These are phyloP conservation scores for Globisporangium perplexum DNA, from an alignment of 352 stramenopile species.

Conservation along the genomic window DNA sequence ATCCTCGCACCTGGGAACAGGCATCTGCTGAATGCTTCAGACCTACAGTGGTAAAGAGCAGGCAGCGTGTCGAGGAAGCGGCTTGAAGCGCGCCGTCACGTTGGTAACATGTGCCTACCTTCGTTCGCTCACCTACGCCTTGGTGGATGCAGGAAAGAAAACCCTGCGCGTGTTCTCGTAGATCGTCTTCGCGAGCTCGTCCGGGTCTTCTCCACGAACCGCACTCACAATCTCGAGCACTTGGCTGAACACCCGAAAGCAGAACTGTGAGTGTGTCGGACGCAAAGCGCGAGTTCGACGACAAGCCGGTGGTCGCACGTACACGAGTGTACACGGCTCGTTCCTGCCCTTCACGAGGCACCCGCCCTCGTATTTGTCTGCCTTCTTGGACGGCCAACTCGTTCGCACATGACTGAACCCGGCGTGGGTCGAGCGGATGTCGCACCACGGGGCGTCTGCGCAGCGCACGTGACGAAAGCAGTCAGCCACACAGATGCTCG, in stretches of 20 bases:
- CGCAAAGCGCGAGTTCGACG: no score
- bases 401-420: conserved; percentile 87
- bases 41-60: not conserved
- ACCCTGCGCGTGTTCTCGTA: conserved; percentile 59
- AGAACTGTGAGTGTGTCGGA: conserved; percentile 2
- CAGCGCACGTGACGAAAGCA: not conserved
- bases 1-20: no score
- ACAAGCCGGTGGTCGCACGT: no score
- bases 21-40: no score
- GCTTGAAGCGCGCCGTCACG: no score
- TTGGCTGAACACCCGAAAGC: conserved; percentile 33
- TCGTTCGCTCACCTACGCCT: not conserved
- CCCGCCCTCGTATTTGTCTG: conserved; percentile 89
- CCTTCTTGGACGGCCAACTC: conserved; percentile 85
- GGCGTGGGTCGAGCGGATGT: conserved; percentile 93
- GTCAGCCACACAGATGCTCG: not conserved
- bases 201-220: conserved; percentile 43
- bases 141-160: conserved; percentile 41
- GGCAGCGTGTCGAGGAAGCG: not conserved
- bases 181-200: conserved; percentile 38
- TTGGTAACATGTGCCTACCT: no score
- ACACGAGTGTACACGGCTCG: conserved; percentile 94
- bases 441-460: conserved; percentile 94
- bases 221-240: conserved; percentile 79
- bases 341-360: conserved; percentile 93